Evolutionary conservation across 768 basidiomycete species (phyloP).

Genomic region (Mycena latifolia): DNA sequence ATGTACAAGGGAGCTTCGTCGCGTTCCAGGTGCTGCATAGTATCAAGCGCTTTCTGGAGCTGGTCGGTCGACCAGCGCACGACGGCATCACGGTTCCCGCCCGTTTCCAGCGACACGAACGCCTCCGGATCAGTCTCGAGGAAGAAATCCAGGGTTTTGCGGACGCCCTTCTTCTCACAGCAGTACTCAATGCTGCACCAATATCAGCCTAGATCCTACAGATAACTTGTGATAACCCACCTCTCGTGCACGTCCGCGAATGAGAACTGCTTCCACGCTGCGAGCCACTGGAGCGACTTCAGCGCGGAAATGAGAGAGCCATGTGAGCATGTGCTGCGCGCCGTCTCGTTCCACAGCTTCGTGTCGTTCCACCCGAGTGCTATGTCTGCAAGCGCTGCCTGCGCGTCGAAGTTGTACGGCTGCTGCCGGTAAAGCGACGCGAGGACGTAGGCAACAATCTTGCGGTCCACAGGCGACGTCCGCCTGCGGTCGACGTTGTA

Average conservation of each 20-base stretch:
- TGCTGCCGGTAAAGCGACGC: slow-evolving; percentile 34
- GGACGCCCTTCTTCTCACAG: slow-evolving; percentile 30
- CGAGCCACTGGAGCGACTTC: slow-evolving; percentile 28
- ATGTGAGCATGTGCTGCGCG: slow-evolving; percentile 29
- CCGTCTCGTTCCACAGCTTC: slow-evolving; percentile 32
- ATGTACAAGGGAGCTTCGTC: slow-evolving; percentile 27
- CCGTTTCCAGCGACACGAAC: slow-evolving; percentile 24
- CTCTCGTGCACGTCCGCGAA: slow-evolving; percentile 27
- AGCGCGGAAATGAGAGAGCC: slow-evolving; percentile 26
- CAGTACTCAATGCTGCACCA: slow-evolving; percentile 22
- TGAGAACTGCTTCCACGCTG: slow-evolving; percentile 33
- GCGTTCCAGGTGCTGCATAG: slow-evolving; percentile 33
- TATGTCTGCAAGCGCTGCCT: slow-evolving; percentile 31
- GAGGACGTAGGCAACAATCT: slow-evolving; percentile 31
- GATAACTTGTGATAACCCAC: not conserved
- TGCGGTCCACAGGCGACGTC: slow-evolving; percentile 30
- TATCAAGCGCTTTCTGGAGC: slow-evolving; percentile 27
- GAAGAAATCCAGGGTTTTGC: slow-evolving; percentile 33
- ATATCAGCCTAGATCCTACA: not conserved
- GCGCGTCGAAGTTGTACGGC: slow-evolving; percentile 34
- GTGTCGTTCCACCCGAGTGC: slow-evolving; percentile 34
- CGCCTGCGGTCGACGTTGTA: slow-evolving; percentile 24
- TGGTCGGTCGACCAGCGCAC: slow-evolving; percentile 28
- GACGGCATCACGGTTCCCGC: slow-evolving; percentile 14
- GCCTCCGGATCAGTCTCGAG: slow-evolving; percentile 21